A percentile compares a stretch with the other conserved stretches of the same genome.
Evolutionary conservation across 2,329 filamentous ascomycete genomes (phyloP).

Genomic region (Talaromyces sp.): DNA sequence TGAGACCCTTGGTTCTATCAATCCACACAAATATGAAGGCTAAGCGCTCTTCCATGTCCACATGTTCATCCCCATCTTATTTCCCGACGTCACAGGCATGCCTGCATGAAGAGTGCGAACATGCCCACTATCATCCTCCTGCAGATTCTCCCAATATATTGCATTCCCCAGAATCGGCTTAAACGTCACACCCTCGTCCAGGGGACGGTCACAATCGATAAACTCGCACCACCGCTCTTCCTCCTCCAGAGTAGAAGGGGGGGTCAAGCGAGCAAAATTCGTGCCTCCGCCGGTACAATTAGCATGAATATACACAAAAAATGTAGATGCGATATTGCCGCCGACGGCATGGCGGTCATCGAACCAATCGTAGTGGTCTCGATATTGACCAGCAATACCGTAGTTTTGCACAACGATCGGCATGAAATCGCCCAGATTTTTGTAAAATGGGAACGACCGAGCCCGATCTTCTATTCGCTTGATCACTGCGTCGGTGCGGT

Average conservation of each 20-base stretch:
- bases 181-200: conserved; percentile 46
- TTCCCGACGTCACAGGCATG: conserved; percentile 41
- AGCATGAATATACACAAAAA: conserved; percentile 45
- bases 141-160: conserved; percentile 47
- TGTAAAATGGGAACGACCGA: conserved; percentile 36
- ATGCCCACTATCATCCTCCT: conserved; percentile 36
- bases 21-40: not conserved
- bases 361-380: conserved; percentile 51
- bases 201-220: conserved; percentile 46
- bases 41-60: conserved; percentile 33
- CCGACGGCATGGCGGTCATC: conserved; percentile 35
- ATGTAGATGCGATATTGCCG: conserved; percentile 43
- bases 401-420: conserved; percentile 48
- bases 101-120: conserved; percentile 44
- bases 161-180: conserved; percentile 44
- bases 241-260: conserved; percentile 22
- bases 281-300: conserved; percentile 43
- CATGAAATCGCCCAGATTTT: conserved; percentile 32
- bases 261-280: conserved; percentile 43
- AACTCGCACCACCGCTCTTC: conserved; percentile 39
- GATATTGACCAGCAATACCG: conserved; percentile 40
- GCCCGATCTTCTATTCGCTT: conserved; percentile 46
- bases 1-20: not conserved
- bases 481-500: conserved; percentile 33
- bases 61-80: conserved; percentile 50